phyloP scores from a whole-genome alignment of 208 protist genomes.

The Leishmania tropica region DNA sequence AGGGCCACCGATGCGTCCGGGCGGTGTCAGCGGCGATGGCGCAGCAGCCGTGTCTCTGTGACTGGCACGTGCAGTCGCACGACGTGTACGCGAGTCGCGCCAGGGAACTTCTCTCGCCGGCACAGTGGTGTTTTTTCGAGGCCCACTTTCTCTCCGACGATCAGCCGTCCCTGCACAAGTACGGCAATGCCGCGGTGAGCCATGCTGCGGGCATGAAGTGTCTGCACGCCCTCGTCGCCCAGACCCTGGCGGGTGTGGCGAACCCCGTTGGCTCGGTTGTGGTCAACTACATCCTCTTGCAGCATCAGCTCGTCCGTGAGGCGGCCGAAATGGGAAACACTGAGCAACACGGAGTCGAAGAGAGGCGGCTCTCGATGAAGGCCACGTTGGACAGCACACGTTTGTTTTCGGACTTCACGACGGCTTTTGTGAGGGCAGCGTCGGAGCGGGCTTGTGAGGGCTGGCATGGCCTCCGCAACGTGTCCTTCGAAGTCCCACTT shows the following conservation, averaged over 20 bases:
- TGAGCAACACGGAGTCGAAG: background rate
- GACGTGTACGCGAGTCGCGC: slow-evolving; percentile 46
- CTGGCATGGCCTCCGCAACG: background rate
- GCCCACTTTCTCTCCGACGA: slow-evolving; percentile 49
- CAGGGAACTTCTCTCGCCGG: slow-evolving; percentile 34
- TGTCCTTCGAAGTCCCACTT: background rate
- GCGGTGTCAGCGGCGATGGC: slow-evolving; percentile 33
- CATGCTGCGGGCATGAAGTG: slow-evolving; percentile 84
- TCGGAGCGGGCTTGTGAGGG: background rate
- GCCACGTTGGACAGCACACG: slow-evolving; percentile 19
- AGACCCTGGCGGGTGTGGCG: slow-evolving; percentile 63
- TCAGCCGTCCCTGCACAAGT: slow-evolving; percentile 40
- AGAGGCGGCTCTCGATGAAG: slow-evolving; percentile 6
- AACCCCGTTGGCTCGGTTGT: slow-evolving; percentile 69
- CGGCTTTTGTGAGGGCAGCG: slow-evolving; percentile 4
- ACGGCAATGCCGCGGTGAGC: slow-evolving; percentile 83
- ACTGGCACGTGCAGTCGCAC: slow-evolving; percentile 65
- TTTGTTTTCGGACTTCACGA: slow-evolving; percentile 23
- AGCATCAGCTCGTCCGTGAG: slow-evolving; percentile 26
- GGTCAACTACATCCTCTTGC: slow-evolving; percentile 60
- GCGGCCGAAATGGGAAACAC: background rate
- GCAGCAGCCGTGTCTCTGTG: slow-evolving; percentile 19
- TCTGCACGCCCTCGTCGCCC: slow-evolving; percentile 83
- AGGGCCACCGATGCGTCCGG: slow-evolving; percentile 63
- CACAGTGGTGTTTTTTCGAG: slow-evolving; percentile 75